Evolutionary conservation across 176 grass and related monocot species (phyloP), one percentile per base, ranked within the genome.

Genomic region (Stipa capillata): DNA sequence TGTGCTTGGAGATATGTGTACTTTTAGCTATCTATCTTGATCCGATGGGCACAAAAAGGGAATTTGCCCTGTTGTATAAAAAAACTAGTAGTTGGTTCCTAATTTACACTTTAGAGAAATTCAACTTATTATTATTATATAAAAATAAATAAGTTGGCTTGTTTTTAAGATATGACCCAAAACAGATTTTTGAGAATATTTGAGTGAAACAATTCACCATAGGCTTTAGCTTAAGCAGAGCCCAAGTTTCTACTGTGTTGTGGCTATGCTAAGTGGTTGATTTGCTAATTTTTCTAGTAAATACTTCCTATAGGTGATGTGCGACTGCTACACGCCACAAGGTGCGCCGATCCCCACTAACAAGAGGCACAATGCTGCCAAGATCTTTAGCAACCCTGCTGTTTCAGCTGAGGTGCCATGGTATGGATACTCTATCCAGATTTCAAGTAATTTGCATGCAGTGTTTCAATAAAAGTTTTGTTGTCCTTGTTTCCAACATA

Each of bases 321-420:
- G 94, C 41, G 91, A 97, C 88, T 97, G 94, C 74, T 94, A 94
- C 64, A 97, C 94, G 35, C 94, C 94, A 25, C 89, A 92, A 85
- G 94, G 91, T 4, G 87, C 52, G 60, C 85, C 94, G 49, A 90
- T 97, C 49, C 89, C 89, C 16, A 94, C 85, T 15, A 97, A 97
- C 91, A 97, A 97, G 82, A 90, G 94, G 80, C 7, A 72, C 87
- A 90, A 86, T 62, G 91, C 94, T 27, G 94, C 94, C 59, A 92
- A 84, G 78, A 84, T 94, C 60, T 97, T 97, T 65, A 88, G 83
- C 91, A 73, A 84, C 75, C 86, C 94, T 16, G 73, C 70, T 4
- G 94, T 97, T 47, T 72, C 36, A 33, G 79, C 79, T 69, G 94
- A 94, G 78, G 91, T 86, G 61, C 50, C 94, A 69, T 97, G 94